These are phyloP conservation scores for Scheffersomyces titani DNA, from an alignment of 1,139 yeast genomes.

Conservation along the genomic window DNA sequence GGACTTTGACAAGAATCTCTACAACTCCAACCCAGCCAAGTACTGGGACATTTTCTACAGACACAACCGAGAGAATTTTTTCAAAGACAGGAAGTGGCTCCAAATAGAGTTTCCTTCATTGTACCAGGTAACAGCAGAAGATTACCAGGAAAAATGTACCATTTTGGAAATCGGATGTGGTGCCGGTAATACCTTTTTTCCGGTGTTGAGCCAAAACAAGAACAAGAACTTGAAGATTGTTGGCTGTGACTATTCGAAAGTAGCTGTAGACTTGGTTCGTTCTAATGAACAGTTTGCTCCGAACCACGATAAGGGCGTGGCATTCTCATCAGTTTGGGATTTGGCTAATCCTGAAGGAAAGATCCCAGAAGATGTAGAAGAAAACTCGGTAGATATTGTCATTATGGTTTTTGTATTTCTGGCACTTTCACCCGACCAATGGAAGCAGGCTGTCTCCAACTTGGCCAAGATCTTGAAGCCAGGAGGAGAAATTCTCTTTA, in stretches of 20 bases:
- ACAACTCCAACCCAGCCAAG: slow-evolving; percentile 83
- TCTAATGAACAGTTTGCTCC: slow-evolving; percentile 58
- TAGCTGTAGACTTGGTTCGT: slow-evolving; percentile 85
- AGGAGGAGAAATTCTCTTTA: slow-evolving; percentile 83
- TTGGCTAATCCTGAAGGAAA: slow-evolving; percentile 72
- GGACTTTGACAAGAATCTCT: slow-evolving; percentile 78
- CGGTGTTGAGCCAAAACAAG: slow-evolving; percentile 77
- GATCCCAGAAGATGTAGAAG: slow-evolving; percentile 83
- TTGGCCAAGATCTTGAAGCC: slow-evolving; percentile 78
- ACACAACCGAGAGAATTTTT: slow-evolving; percentile 88
- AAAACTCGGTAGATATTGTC: slow-evolving; percentile 82
- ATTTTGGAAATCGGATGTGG: slow-evolving; percentile 97
- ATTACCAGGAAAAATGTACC: slow-evolving; percentile 62
- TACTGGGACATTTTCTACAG: slow-evolving; percentile 95
- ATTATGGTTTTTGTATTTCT: slow-evolving; percentile 93
- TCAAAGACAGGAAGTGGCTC: slow-evolving; percentile 95
- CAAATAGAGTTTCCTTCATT: slow-evolving; percentile 89
- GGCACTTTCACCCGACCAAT: slow-evolving; percentile 89
- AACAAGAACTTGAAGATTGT: slow-evolving; percentile 73
- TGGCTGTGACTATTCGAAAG: slow-evolving; percentile 89
- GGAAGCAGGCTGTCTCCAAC: slow-evolving; percentile 79
- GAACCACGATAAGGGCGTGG: slow-evolving; percentile 50
- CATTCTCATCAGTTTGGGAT: slow-evolving; percentile 95
- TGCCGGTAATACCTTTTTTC: slow-evolving; percentile 96
- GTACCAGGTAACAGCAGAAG: slow-evolving; percentile 72